phyloP scores from a whole-genome alignment of 192 early-diverging fungal genomes.

The Diversispora epigaea region DNA sequence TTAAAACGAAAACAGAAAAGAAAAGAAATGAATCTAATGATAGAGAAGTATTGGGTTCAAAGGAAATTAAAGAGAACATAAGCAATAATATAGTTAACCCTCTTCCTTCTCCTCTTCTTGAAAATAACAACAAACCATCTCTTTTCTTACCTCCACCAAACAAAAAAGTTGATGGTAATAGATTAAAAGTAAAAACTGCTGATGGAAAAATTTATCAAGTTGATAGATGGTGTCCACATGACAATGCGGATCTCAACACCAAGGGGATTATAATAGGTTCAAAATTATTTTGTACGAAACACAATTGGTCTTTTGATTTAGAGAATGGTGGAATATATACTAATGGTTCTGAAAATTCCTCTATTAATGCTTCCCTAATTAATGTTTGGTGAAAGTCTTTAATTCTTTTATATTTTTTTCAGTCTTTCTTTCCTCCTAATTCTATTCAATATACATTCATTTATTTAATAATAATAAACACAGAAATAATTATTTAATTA shows the following conservation, averaged over 20 bases:
- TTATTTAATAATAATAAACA: too few relatives aligned
- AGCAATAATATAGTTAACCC: too few relatives aligned
- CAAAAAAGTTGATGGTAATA: constrained; percentile 34
- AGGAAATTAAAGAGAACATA: too few relatives aligned
- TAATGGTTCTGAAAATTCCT: constrained; percentile 29
- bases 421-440: too few relatives aligned
- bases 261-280: constrained; percentile 55
- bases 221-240: constrained; percentile 59
- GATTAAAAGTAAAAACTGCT: constrained; percentile 45
- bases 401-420: too few relatives aligned
- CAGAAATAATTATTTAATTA: too few relatives aligned
- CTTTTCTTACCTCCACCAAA: neutral
- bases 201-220: constrained; percentile 51
- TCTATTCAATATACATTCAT: too few relatives aligned
- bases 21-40: too few relatives aligned
- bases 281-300: constrained; percentile 51
- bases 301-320: constrained; percentile 46
- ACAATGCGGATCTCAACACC: constrained; percentile 43
- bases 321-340: constrained; percentile 44
- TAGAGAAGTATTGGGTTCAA: too few relatives aligned
- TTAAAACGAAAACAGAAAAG: too few relatives aligned
- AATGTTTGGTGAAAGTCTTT: constrained; percentile 29
- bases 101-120: too few relatives aligned
- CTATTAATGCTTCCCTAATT: constrained; percentile 47
- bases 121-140: neutral